Evolutionary conservation across 495 filamentous ascomycete species (phyloP), one percentile per base, ranked within the genome.

Genomic region (Aspergillus homomorphus): DNA sequence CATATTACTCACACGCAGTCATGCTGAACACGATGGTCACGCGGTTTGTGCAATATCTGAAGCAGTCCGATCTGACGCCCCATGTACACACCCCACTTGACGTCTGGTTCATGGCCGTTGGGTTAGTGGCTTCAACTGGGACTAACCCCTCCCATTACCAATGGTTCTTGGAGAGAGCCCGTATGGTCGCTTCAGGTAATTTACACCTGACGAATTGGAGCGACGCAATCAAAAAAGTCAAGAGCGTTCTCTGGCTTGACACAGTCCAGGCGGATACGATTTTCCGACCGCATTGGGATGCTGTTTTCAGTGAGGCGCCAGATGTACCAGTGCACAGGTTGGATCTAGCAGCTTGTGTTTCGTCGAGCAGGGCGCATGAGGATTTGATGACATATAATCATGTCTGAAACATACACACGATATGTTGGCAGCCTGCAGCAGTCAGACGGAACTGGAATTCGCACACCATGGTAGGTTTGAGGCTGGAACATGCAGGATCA

Each of bases 1-100:
- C 77, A 15, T 83, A 82, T 60, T 82, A 75, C 59, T 73, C 78
- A 5, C 80, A 83, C 53, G 74, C 58, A 0, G 68, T 67, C 19
- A 66, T 80, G 14, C 42, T 73, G 33, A 68, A 76, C 28, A 60
- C 56, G 0, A 65, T 77, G 12, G 56, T 77, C 24, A 54, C 54
- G 10, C 65, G 61, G 28, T 61, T 78, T 14, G 65, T 61, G n/a
- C 19, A 51, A 4, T 49, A 73, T 46, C 61, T 81, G 1, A 48
- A 66, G 23, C 22, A 46, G 23, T 54, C 73, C 4, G 59, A 67
- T 15, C 48, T 24, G 43, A 57, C 22, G 19, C 20, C 52, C 19
- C 49, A 51, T 22, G 26, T 60, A 0, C 22, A 59, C 23, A 59
- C 60, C 38, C 62, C 69, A 7, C 53, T 77, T 7, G 55, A 67